These are phyloP conservation scores for Aspergillus sergii DNA, from an alignment of 2,329 filamentous ascomycete genomes.

Conservation along the genomic window DNA sequence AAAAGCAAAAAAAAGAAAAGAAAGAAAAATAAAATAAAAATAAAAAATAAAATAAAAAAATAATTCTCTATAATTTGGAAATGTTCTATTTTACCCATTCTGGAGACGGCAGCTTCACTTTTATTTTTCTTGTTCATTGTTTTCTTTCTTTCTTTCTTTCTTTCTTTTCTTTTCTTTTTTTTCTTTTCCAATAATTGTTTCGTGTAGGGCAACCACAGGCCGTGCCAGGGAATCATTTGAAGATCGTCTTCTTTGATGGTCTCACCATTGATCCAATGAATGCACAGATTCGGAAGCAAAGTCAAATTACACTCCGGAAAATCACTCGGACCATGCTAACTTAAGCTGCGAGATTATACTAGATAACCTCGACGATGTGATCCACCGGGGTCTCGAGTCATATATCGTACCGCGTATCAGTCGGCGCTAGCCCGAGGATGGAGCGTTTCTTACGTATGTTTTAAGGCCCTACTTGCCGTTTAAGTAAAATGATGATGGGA, in stretches of 20 bases:
- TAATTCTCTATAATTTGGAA: background rate
- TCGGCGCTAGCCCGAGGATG: background rate
- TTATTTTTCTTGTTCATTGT: background rate
- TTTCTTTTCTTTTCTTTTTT: background rate
- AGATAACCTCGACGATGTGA: slow-evolving; percentile 6
- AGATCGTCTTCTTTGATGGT: slow-evolving; percentile 4
- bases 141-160: background rate
- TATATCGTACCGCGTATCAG: slow-evolving; percentile 6
- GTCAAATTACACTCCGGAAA: slow-evolving; percentile 6
- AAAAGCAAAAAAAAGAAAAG: background rate
- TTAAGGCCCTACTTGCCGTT: slow-evolving; percentile 4
- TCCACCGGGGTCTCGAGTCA: slow-evolving; percentile 4
- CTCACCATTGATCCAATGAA: background rate
- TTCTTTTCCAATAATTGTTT: background rate
- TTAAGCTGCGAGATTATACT: slow-evolving; percentile 7
- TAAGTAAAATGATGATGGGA: background rate
- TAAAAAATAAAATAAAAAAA: background rate
- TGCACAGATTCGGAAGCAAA: background rate
- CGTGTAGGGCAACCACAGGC: slow-evolving; percentile 2
- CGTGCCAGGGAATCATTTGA: slow-evolving; percentile 2
- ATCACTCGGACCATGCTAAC: slow-evolving; percentile 4
- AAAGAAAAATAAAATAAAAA: no score
- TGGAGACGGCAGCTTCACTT: no score
- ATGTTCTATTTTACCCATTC: background rate
- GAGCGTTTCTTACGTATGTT: slow-evolving; percentile 1